Conservation (phyloP, 495 filamentous ascomycete species). For the Penicillium flavigenum region DNA sequence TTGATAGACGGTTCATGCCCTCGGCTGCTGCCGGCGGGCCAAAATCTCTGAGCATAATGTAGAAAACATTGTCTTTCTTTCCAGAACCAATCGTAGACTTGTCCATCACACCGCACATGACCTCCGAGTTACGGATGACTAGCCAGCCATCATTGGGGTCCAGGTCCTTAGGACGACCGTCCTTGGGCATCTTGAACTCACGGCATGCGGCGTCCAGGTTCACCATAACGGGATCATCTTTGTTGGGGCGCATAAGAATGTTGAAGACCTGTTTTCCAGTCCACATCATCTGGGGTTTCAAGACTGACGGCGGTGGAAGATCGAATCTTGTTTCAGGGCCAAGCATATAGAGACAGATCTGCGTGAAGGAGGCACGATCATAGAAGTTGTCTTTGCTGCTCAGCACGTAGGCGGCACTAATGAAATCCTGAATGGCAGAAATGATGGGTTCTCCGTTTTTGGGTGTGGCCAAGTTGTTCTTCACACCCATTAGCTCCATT, state of each 20-base stretch:
- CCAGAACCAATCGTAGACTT: slow-evolving; percentile 92
- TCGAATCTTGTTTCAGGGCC: slow-evolving; percentile 77
- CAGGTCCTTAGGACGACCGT: slow-evolving; percentile 62
- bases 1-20: slow-evolving; percentile 93
- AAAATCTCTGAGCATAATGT: slow-evolving; percentile 91
- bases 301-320: slow-evolving; percentile 77
- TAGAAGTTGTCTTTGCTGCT: slow-evolving; percentile 94
- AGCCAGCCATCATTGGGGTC: slow-evolving; percentile 82
- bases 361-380: slow-evolving; percentile 78
- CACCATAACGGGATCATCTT: slow-evolving; percentile 71
- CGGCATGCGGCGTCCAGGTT: slow-evolving; percentile 93
- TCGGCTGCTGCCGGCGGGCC: slow-evolving; percentile 83
- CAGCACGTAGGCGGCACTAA: slow-evolving; percentile 87
- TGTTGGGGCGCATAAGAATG: slow-evolving; percentile 90
- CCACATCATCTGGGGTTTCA: slow-evolving; percentile 88
- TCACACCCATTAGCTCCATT: slow-evolving; percentile 96
- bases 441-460: slow-evolving; percentile 99
- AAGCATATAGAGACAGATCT: slow-evolving; percentile 93
- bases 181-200: slow-evolving; percentile 62
- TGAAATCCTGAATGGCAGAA: slow-evolving; percentile 97
- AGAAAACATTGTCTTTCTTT: slow-evolving; percentile 97
- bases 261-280: slow-evolving; percentile 98
- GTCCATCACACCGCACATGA: slow-evolving; percentile 99
- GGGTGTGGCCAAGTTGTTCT: slow-evolving; percentile 90
- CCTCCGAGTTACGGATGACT: slow-evolving; percentile 90